Base-by-base conservation (phyloP, 345 rosid species). In the Bruguiera gymnorhiza region DNA sequence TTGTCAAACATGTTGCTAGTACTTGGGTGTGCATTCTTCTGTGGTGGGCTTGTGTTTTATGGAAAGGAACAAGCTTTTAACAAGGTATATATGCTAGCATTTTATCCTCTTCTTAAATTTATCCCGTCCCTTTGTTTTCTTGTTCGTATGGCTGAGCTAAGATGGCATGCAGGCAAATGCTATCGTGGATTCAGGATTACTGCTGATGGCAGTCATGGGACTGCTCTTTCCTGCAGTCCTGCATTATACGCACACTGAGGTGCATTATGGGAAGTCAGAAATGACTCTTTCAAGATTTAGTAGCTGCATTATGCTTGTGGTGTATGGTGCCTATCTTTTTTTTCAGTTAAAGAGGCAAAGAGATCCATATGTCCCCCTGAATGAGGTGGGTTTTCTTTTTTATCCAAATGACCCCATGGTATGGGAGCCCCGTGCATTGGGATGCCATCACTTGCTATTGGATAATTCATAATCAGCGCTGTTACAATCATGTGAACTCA, bases 201-300 rank as follows among this genome's bases (percentile, higher is more conserved):
- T 94, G 75, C 74, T 94, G 78, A 94, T 94, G 98, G 91, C 98
- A 24, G 98, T 94, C 60, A 94, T 94, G 98, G 93, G 98, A 62
- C 75, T 91, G 29, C 93, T 91, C 46, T 94, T 94, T 75, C 98
- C 98, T 6, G 89, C 98, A 50, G 96, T 91, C 67, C 91, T 94
- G 67, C 91, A 91, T 72, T 91, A 77, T 63, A 94, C 98, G 1
- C 96, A 88, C 73, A 88, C 95, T 3, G 97, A 94, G 75, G 91
- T 92, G 73, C 96, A 87, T 69, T 80, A 78, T 71, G 97, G 96
- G 61, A 86, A 85, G 63, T 91, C 98, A 15, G 97, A 94, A 78
- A 80, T 94, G 75, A 82, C 91, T 67, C 97, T 94, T 62, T 94
- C 98, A 37, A 94, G 98, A 76, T 94, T 94, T 81, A 94, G 90